These are phyloP conservation scores for Alternaria novae-zelandiae DNA, from an alignment of 2,329 filamentous ascomycete species.

Conservation along the genomic window DNA sequence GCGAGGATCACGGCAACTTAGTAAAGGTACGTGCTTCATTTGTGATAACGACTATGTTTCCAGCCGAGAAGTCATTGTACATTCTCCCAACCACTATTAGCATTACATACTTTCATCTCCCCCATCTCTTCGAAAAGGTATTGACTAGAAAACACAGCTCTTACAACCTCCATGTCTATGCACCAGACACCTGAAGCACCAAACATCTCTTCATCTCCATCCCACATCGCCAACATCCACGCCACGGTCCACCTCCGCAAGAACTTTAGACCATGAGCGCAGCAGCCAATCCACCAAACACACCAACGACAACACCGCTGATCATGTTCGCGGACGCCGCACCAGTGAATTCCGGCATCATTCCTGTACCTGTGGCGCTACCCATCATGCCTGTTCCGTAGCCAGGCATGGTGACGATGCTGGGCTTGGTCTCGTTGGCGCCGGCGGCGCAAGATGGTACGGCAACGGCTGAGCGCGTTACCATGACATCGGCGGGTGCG, in stretches of 20 bases:
- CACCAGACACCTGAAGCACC: not conserved
- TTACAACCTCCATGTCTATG: not conserved
- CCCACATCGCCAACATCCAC: not conserved
- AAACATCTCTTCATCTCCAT: not conserved
- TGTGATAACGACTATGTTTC: not conserved
- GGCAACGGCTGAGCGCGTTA: constrained; percentile 21
- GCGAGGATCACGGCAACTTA: not conserved
- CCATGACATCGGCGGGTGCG: constrained; percentile 21
- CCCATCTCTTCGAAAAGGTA: not conserved
- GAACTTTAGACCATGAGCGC: not conserved
- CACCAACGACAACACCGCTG: not conserved
- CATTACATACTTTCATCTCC: not conserved
- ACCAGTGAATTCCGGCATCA: constrained; percentile 1
- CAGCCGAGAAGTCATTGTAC: not conserved
- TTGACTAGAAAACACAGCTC: not conserved
- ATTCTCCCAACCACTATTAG: not conserved
- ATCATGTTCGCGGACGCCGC: not conserved
- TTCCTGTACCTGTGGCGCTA: not conserved
- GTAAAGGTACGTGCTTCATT: not conserved
- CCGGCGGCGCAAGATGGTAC: constrained; percentile 24
- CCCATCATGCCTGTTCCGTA: constrained; percentile 6
- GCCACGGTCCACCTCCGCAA: not conserved
- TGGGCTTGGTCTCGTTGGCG: constrained; percentile 25
- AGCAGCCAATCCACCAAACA: not conserved
- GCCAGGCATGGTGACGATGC: constrained; percentile 21